Percentiles rank a stretch among this genome's conserved stretches.
These are phyloP conservation scores for Eleusine indica DNA, from an alignment of 176 grass and related monocot genomes.

Conservation along the genomic window DNA sequence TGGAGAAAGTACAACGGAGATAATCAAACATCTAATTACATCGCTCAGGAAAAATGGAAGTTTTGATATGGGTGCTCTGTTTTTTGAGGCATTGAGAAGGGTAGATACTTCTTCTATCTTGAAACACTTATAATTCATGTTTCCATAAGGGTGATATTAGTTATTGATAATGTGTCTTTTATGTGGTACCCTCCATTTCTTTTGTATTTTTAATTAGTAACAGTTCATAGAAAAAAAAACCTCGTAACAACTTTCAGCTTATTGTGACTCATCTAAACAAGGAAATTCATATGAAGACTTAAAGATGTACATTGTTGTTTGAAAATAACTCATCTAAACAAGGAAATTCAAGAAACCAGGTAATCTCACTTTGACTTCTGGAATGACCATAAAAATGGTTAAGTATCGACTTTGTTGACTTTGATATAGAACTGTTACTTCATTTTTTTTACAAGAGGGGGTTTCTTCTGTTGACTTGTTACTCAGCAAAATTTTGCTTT, in stretches of 20 bases:
- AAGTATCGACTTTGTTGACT: too few species aligned
- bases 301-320: background rate
- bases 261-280: background rate
- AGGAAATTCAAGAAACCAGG: background rate
- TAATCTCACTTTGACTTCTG: background rate
- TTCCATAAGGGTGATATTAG: background rate
- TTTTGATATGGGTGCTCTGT: slow-evolving; percentile 62
- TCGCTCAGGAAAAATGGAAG: slow-evolving; percentile 71
- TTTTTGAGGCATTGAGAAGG: slow-evolving; percentile 85
- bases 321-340: background rate
- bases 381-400: background rate
- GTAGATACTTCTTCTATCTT: slow-evolving; percentile 53
- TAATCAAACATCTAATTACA: slow-evolving; percentile 89
- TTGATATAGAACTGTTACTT: too few species aligned
- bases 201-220: slow-evolving; percentile 14
- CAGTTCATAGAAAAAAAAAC: slow-evolving; percentile 4
- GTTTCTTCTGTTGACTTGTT: slow-evolving; percentile 15
- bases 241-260: background rate
- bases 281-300: background rate
- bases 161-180: slow-evolving; percentile 14
- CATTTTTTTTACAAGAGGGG: too few species aligned
- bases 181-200: background rate
- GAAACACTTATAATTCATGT: slow-evolving; percentile 1
- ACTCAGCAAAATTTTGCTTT: background rate
- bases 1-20: slow-evolving; percentile 74